Conservation (phyloP, 1,284 basidiomycete genomes). For the Mycena citricolor region DNA sequence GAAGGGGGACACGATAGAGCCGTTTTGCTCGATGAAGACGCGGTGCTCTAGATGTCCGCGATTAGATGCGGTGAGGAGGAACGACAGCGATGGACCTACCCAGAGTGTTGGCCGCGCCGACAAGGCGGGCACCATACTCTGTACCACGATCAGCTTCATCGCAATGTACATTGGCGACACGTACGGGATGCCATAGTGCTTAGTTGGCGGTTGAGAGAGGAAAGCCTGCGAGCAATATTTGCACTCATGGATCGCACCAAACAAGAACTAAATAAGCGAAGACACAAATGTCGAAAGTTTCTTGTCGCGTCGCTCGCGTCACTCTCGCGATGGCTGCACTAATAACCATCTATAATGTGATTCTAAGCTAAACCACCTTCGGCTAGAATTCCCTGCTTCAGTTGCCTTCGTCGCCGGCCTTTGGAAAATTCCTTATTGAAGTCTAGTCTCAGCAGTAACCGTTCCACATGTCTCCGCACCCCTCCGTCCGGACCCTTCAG, state of each 20-base stretch:
- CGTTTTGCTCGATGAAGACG: constrained; percentile 89
- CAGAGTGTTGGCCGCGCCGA: constrained; percentile 90
- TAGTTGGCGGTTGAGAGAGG: constrained; percentile 44
- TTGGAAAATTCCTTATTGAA: constrained; percentile 80
- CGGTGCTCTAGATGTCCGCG: constrained; percentile 74
- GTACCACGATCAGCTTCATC: constrained; percentile 8
- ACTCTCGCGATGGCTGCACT: constrained; percentile 1
- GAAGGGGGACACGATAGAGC: constrained; percentile 86
- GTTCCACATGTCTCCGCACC: constrained; percentile 78
- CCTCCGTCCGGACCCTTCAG: constrained; percentile 46
- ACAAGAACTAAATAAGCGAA: constrained; percentile 11
- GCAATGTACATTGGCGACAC: constrained; percentile 27
- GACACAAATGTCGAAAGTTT: constrained; percentile 13
- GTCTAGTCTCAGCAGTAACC: constrained; percentile 79
- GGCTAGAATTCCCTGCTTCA: constrained; percentile 47
- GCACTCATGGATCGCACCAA: constrained; percentile 38
- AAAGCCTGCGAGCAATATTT: constrained; percentile 51
- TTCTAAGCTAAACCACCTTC: constrained; percentile 37
- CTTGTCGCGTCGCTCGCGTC: neutral
- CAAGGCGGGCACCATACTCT: constrained; percentile 77
- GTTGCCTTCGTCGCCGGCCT: constrained; percentile 34
- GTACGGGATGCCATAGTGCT: constrained; percentile 58
- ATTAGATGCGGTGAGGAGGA: constrained; percentile 20
- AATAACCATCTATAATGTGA: constrained; percentile 11
- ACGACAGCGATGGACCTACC: constrained; percentile 49